A percentile compares a stretch with the other conserved stretches of the same genome.
These are phyloP conservation scores for Chlamydomonas incerta DNA, from an alignment of 139 green algal genomes.

Conservation along the genomic window DNA sequence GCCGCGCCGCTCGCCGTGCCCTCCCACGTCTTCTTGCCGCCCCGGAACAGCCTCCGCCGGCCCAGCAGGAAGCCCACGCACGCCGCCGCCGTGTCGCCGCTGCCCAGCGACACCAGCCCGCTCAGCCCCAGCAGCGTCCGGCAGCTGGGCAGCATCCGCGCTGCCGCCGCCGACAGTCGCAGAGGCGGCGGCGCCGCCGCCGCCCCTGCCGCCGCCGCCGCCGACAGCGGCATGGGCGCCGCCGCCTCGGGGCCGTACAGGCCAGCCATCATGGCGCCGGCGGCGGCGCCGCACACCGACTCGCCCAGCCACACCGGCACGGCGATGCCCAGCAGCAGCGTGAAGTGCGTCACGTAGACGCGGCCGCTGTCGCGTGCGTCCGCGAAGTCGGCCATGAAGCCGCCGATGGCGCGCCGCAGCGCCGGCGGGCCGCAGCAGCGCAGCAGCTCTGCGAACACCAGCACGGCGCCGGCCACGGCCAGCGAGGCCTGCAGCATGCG, in stretches of 20 bases:
- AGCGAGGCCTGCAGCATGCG: constrained; percentile 69
- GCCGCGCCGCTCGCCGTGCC: constrained; percentile 67
- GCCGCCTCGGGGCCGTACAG: constrained; percentile 25
- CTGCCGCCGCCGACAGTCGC: constrained; percentile 14
- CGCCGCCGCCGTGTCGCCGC: constrained; percentile 71
- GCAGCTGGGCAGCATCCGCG: constrained; percentile 22
- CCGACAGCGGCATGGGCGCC: neutral
- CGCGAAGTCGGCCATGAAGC: constrained; percentile 79
- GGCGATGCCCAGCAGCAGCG: constrained; percentile 82
- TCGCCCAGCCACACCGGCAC: constrained; percentile 69
- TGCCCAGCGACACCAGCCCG: constrained; percentile 75
- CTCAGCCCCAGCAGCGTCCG: constrained; percentile 47
- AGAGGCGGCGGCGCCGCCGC: neutral
- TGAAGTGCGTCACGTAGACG: constrained; percentile 84
- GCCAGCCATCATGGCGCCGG: constrained; percentile 31
- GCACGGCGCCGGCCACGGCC: constrained; percentile 43
- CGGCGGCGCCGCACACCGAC: constrained; percentile 33
- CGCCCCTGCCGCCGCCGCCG: neutral
- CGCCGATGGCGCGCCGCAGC: constrained; percentile 44
- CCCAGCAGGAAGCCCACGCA: constrained; percentile 64
- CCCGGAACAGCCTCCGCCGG: constrained; percentile 37
- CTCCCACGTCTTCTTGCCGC: constrained; percentile 78
- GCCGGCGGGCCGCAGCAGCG: neutral
- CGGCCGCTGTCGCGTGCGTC: constrained; percentile 73
- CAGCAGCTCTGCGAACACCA: constrained; percentile 37